Evolutionary conservation across 257 asterid genomes (phyloP).

Genomic region (Fraxinus quadrangulata): DNA sequence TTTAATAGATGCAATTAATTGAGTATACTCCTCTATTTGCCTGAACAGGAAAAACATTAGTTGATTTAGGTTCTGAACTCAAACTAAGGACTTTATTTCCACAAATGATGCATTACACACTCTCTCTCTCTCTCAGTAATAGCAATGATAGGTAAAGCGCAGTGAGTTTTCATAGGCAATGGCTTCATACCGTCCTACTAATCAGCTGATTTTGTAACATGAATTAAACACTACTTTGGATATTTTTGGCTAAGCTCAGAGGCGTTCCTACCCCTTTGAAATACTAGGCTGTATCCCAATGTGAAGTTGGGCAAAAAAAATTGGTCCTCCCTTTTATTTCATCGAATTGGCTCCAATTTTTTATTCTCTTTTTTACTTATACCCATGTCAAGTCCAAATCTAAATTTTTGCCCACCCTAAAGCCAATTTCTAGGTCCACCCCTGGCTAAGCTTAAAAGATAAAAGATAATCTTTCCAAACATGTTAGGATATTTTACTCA

Average conservation of each 20-base stretch:
- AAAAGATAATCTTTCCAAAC: conserved; percentile 6
- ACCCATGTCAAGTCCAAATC: too few relatives aligned
- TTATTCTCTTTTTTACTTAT: too few relatives aligned
- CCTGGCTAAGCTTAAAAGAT: conserved; percentile 27
- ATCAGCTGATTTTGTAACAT: background rate
- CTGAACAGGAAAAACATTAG: conserved; percentile 37
- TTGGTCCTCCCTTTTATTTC: too few relatives aligned
- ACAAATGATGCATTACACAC: background rate
- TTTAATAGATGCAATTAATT: conserved; percentile 71
- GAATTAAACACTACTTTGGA: background rate
- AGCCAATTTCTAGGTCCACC: background rate
- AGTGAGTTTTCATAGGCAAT: background rate
- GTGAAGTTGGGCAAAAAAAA: background rate
- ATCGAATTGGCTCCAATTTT: too few relatives aligned
- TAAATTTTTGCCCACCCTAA: too few relatives aligned
- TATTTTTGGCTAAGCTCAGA: background rate
- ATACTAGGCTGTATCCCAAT: background rate
- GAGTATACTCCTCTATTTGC: conserved; percentile 76
- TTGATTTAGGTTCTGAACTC: background rate
- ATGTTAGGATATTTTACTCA: conserved; percentile 35
- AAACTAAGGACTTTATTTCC: background rate
- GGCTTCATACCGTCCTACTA: background rate
- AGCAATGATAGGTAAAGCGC: background rate
- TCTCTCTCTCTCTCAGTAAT: too few relatives aligned
- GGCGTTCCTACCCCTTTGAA: background rate